Evolutionary conservation across 257 asterid species (phyloP), one percentile per base, ranked within the genome.

Genomic region (Verbena officinalis): DNA sequence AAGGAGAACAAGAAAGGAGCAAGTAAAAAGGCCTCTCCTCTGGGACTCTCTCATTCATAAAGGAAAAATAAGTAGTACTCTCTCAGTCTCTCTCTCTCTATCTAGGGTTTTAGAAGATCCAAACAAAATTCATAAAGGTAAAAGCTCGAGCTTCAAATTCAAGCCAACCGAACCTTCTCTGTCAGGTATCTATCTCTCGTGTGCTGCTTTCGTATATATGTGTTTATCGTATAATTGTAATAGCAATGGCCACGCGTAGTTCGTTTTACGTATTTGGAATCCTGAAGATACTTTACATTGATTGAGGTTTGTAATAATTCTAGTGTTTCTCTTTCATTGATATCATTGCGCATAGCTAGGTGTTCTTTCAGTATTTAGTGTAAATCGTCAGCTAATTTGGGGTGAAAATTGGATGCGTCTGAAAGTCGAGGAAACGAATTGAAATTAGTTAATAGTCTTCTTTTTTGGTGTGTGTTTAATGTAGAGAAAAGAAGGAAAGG

Each of bases 21-120:
- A 62, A 55, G 17, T 63, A 74, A 67, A 27, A 64, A 30, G 52
- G 71, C 14, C 9, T 44, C 7, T 5, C 5, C 38, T 7, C 21
- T 40, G 19, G 1, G 7, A 36, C 36, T 24, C 19, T 42, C 48
- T 55, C 58, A 55, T 46, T 24, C 21, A 27, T 27, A 2, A 27
- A 27, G 5, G 5, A 2, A 2, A 2, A 2, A 2, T 27, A 2
- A 5, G 33, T 27, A 27, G 33, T 27, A 5, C 33, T 9, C 48
- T 49, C 5, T 17, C 40, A 5, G 19, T 30, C 40, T 36, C 69
- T 36, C 70, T 45, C 17, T 40, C 59, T 36, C 30, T 44, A 62
- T 67, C 59, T 49, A 74, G 70, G 83, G 83, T 77, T 78, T 73
- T 66, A 39, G 72, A 69, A 56, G 72, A 61, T 70, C 72, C 75